Evolutionary conservation across 345 rosid species (phyloP), one percentile per base, ranked within the genome.

Genomic region (Euphorbia lathyris): DNA sequence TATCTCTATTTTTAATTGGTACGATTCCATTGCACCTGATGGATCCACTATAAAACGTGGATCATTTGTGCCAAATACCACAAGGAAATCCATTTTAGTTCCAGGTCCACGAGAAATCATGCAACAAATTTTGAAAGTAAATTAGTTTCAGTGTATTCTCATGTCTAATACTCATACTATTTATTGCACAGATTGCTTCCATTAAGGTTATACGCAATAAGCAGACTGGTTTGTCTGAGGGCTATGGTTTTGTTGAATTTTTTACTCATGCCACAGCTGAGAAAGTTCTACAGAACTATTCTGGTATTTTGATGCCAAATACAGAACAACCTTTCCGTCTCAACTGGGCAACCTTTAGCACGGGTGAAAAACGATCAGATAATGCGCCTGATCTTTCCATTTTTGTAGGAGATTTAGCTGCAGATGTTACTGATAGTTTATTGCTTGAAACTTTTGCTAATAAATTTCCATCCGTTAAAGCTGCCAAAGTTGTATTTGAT

Each of bases 281-380:
- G 64, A 87, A 95, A 80, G 91, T 90, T 77, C 80, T 92, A 59
- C 93, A 92, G 72, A 84, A 82, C 48, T 90, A 87, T 61, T 63
- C 86, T 45, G 85, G 85, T 71, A 75, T 80, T 58, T 52, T 81
- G 82, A 95, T 95, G 99, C 91, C 84, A 69, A 88, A 85, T 53
- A 80, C 88, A 0, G 97, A 95, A 1, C 97, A 87, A 75, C 92
- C 90, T n/a, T 95, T 88, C 73, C 97, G 93, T 79, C 84, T 95
- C 63, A 92, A 95, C 78, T 95, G 99, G 99, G 99, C 99, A 52
- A 86, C 97, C 74, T 95, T 95, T 80, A 88, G 92, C 79, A 79
- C 84, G 5, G 90, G 90, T 29, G 97, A 95, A 72, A 92, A 92
- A 90, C 86, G 90, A 64, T 80, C 90, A 40, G 99, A 95, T 68